Conservation (phyloP, 179 eudicot species). For the Vitellaria paradoxa region DNA sequence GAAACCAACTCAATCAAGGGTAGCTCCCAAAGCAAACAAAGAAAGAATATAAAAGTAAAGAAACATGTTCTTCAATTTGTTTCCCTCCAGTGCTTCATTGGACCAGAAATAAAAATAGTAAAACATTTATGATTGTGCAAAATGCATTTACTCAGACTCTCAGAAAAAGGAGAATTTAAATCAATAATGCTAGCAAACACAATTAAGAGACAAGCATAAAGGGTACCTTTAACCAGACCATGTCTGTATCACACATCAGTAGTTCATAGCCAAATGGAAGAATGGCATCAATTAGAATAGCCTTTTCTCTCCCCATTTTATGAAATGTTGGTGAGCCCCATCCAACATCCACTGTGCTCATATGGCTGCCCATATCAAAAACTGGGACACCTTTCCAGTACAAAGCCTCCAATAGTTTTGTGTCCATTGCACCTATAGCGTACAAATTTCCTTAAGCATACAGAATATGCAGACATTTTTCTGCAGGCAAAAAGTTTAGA, state of each 20-base stretch:
- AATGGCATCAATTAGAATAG: slow-evolving; percentile 76
- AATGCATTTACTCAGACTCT: slow-evolving; percentile 2
- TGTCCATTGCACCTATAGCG: slow-evolving; percentile 96
- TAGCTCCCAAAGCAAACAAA: not conserved
- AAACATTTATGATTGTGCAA: not conserved
- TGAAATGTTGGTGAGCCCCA: slow-evolving; percentile 98
- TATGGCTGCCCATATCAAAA: slow-evolving; percentile 98
- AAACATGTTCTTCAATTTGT: not conserved
- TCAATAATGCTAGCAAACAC: not conserved
- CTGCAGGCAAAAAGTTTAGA: not conserved
- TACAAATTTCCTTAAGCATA: slow-evolving; percentile 7
- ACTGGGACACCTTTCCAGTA: slow-evolving; percentile 96
- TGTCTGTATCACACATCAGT: slow-evolving; percentile 98
- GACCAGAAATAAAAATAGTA: not conserved
- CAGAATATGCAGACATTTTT: not conserved
- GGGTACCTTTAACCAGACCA: slow-evolving; percentile 97
- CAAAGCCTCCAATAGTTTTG: slow-evolving; percentile 82
- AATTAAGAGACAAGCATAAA: slow-evolving; percentile 2
- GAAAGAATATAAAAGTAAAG: not conserved
- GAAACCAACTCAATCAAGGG: not conserved
- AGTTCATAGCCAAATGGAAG: slow-evolving; percentile 89
- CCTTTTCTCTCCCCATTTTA: slow-evolving; percentile 99
- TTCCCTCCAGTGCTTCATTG: not conserved
- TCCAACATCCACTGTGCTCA: slow-evolving; percentile 97
- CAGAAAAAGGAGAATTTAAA: not conserved